A percentile compares a stretch with the other conserved stretches of the same genome.
Conservation (phyloP, 345 rosid species). For the Dipteronia dyeriana region DNA sequence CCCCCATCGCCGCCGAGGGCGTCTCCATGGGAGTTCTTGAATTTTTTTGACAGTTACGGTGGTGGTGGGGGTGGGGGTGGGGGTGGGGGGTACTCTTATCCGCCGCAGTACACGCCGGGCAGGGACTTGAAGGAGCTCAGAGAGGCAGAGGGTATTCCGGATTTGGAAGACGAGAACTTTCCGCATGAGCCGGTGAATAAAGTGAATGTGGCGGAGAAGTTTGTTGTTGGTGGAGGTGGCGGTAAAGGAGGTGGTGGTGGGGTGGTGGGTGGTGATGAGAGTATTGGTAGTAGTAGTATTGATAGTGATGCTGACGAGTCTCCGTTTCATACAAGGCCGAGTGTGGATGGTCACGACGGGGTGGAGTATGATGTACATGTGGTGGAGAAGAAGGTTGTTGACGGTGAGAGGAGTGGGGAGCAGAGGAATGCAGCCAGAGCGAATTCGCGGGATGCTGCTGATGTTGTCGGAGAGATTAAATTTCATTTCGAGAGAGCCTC, state of each 20-base stretch:
- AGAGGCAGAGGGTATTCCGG: slow-evolving; percentile 96
- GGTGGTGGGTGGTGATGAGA: slow-evolving; percentile 29
- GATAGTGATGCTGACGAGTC: slow-evolving; percentile 38
- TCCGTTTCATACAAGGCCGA: too few species aligned
- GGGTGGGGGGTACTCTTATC: slow-evolving; percentile 51
- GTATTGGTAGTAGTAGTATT: slow-evolving; percentile 23
- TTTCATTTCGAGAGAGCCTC: slow-evolving; percentile 77
- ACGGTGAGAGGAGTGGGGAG: slow-evolving; percentile 47
- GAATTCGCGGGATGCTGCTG: slow-evolving; percentile 48
- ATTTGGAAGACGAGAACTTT: slow-evolving; percentile 78
- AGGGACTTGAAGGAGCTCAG: slow-evolving; percentile 76
- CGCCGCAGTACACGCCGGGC: slow-evolving; percentile 48
- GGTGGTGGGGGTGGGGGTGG: slow-evolving; percentile 66
- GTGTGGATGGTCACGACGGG: slow-evolving; percentile 42
- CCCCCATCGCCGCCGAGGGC: slow-evolving; percentile 79
- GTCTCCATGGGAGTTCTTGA: slow-evolving; percentile 81
- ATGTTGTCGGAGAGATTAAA: slow-evolving; percentile 70
- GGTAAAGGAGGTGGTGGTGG: slow-evolving; percentile 21
- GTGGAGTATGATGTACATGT: slow-evolving; percentile 73
- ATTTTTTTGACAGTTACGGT: slow-evolving; percentile 56
- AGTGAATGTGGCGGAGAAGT: slow-evolving; percentile 53
- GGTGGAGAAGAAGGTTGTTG: slow-evolving; percentile 85
- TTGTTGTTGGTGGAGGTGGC: slow-evolving; percentile 31
- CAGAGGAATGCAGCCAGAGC: slow-evolving; percentile 36
- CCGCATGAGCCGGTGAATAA: slow-evolving; percentile 72